Conservation (phyloP, 1,284 basidiomycete genomes). For the Clitocybe nebularis region DNA sequence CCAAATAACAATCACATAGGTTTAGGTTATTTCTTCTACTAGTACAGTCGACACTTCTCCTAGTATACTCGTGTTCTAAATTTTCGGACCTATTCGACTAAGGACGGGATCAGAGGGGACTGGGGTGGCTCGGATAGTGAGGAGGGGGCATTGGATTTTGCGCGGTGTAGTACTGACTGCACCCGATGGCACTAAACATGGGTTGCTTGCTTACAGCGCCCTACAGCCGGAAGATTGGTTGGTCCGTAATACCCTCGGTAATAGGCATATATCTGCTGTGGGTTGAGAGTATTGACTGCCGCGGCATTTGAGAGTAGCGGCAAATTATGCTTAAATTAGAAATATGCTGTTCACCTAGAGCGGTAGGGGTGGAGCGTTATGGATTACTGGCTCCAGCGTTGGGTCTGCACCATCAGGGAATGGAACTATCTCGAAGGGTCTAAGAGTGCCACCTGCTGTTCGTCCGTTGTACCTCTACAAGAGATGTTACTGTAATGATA, state of each 20-base stretch:
- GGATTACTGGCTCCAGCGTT: background rate
- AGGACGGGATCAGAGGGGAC: no score
- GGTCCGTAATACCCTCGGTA: background rate
- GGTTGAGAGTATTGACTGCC: background rate
- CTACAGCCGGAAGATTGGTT: background rate
- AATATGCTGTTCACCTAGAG: background rate
- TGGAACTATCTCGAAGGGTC: background rate
- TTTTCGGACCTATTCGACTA: no score
- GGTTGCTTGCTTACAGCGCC: background rate
- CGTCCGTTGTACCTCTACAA: background rate
- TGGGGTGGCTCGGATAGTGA: no score
- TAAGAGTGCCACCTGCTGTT: background rate
- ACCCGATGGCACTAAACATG: background rate
- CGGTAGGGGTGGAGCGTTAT: background rate
- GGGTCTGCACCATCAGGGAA: background rate
- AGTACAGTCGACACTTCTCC: no score
- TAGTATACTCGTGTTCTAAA: no score
- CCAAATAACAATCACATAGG: no score
- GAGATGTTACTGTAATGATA: background rate
- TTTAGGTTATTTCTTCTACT: no score
- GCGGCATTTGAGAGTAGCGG: background rate
- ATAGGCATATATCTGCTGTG: background rate
- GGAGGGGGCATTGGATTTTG: no score
- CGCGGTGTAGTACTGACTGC: no score
- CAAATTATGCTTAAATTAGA: background rate